A percentile compares a stretch with the other conserved stretches of the same genome.
Conservation (phyloP, 306 rosid species). For the Ammopiptanthus mongolicus region DNA sequence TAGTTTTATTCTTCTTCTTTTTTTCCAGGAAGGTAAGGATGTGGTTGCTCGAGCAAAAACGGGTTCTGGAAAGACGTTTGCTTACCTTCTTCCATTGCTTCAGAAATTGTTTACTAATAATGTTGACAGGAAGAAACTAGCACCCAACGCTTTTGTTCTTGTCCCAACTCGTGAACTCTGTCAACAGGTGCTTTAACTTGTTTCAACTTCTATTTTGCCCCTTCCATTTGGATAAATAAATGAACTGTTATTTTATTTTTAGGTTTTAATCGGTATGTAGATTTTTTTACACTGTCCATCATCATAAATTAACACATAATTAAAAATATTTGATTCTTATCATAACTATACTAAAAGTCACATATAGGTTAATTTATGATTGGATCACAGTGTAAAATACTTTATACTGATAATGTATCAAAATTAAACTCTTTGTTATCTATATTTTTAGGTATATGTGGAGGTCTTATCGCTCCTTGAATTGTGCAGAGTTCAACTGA, state of each 20-base stretch:
- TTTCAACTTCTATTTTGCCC: background rate
- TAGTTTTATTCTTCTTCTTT: too few relatives aligned
- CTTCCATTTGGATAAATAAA: background rate
- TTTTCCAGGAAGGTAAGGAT: constrained; percentile 77
- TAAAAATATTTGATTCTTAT: too few relatives aligned
- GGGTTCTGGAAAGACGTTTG: constrained; percentile 94
- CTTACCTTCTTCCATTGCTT: constrained; percentile 84
- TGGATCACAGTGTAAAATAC: too few relatives aligned
- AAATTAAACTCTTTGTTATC: background rate
- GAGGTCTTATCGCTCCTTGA: constrained; percentile 69
- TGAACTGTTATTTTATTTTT: too few relatives aligned
- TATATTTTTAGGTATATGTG: constrained; percentile 46
- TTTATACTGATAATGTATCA: too few relatives aligned
- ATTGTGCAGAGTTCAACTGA: constrained; percentile 68
- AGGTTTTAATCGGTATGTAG: too few relatives aligned
- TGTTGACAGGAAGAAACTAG: constrained; percentile 49
- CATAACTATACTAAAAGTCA: too few relatives aligned
- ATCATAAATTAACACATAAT: too few relatives aligned
- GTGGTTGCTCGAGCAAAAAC: constrained; percentile 95
- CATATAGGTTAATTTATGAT: too few relatives aligned
- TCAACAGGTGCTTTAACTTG: constrained; percentile 51
- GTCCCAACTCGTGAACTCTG: constrained; percentile 78
- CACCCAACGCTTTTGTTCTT: constrained; percentile 75
- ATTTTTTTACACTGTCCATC: too few relatives aligned
- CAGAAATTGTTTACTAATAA: constrained; percentile 62